Evolutionary conservation across 805 yeast species (phyloP).

Genomic region (Wickerhamiella lipophila): DNA sequence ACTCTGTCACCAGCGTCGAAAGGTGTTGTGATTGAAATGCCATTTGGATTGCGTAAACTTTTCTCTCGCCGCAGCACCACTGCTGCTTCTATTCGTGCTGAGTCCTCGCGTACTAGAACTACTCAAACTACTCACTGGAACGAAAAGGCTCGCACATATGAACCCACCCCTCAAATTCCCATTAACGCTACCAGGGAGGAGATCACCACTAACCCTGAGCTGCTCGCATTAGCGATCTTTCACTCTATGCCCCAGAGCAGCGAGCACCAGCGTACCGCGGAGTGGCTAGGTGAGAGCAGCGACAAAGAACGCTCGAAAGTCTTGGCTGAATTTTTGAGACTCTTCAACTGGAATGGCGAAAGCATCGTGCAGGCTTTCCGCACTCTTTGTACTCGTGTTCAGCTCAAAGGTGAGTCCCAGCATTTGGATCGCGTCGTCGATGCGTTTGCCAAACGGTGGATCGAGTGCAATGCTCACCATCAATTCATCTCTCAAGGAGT

Average conservation of each 20-base stretch:
- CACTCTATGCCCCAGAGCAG: conserved; percentile 13
- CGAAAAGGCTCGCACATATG: conserved; percentile 12
- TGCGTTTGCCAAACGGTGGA: conserved; percentile 55
- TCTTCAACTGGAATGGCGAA: conserved; percentile 35
- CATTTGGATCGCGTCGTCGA: conserved; percentile 64
- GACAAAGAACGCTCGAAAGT: conserved; percentile 17
- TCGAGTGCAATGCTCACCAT: conserved; percentile 35
- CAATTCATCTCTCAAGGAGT: conserved; percentile 41
- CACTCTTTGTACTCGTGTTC: conserved; percentile 48
- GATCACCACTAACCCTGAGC: conserved; percentile 8
- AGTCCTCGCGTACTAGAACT: conserved; percentile 6
- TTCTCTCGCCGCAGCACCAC: conserved; percentile 1
- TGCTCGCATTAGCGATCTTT: conserved; percentile 13
- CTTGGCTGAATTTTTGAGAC: conserved; percentile 29
- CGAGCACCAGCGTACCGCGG: conserved; percentile 13
- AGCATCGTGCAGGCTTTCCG: conserved; percentile 47
- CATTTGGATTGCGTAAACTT: conserved; percentile 9
- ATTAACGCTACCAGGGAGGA: conserved; percentile 8
- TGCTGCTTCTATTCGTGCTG: conserved; percentile 8
- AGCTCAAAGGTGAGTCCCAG: conserved; percentile 71
- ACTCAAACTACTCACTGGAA: conserved; percentile 12
- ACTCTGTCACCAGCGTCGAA: not conserved
- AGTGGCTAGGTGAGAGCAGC: conserved; percentile 13
- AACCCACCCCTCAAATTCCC: conserved; percentile 9
- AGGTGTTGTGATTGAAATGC: not conserved